A percentile compares a stretch with the other conserved stretches of the same genome.
Evolutionary conservation across 1,139 yeast genomes (phyloP).

Genomic region (Lodderomyces margitis): DNA sequence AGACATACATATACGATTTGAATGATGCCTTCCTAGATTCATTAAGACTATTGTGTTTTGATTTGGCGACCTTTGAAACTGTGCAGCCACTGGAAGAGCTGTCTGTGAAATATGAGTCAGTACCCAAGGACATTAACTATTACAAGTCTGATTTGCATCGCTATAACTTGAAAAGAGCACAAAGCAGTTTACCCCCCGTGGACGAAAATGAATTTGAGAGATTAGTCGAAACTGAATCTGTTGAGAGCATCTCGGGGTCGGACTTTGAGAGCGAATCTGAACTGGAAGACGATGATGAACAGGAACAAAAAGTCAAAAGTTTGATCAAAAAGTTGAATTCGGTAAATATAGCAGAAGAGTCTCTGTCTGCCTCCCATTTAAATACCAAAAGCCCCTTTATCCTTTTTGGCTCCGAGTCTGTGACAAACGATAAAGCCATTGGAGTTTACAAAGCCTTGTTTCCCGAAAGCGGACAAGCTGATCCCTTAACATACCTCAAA

Average conservation of each 20-base stretch:
- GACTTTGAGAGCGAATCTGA: slow-evolving; percentile 21
- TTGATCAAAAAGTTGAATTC: slow-evolving; percentile 33
- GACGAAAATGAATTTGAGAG: slow-evolving; percentile 60
- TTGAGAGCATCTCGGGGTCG: slow-evolving; percentile 62
- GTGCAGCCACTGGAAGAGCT: slow-evolving; percentile 9
- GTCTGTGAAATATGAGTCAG: slow-evolving; percentile 10
- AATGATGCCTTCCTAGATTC: slow-evolving; percentile 42
- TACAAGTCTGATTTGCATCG: slow-evolving; percentile 63
- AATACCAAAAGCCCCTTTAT: slow-evolving; percentile 66
- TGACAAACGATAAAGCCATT: slow-evolving; percentile 50
- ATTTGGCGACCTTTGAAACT: slow-evolving; percentile 36
- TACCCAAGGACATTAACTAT: slow-evolving; percentile 34
- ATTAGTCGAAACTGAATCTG: slow-evolving; percentile 48
- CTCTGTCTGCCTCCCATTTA: slow-evolving; percentile 46
- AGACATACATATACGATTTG: slow-evolving; percentile 50
- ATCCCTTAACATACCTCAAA: slow-evolving; percentile 39
- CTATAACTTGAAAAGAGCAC: slow-evolving; percentile 56
- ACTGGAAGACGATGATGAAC: slow-evolving; percentile 18
- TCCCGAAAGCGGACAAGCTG: slow-evolving; percentile 29
- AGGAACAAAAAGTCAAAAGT: slow-evolving; percentile 26
- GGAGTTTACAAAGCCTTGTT: slow-evolving; percentile 74
- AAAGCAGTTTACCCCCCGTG: slow-evolving; percentile 46
- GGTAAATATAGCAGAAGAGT: slow-evolving; percentile 18
- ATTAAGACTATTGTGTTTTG: slow-evolving; percentile 57
- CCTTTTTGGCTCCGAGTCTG: slow-evolving; percentile 47